A percentile compares a stretch with the other conserved stretches of the same genome.
phyloP scores from a whole-genome alignment of 2,329 filamentous ascomycete genomes.

The Venturiaceae sp. region DNA sequence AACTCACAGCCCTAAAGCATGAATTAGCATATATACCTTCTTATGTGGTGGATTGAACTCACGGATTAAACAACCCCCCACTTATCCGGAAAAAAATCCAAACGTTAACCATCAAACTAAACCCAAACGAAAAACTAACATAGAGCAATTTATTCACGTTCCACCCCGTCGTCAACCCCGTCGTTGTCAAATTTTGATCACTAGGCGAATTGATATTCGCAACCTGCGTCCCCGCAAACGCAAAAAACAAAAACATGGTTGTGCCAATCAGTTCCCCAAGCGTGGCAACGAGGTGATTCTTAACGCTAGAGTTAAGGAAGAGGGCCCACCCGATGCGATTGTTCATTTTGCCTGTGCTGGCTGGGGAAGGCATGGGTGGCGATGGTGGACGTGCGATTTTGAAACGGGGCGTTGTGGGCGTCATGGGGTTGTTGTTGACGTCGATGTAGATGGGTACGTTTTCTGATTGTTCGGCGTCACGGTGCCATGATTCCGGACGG shows the following conservation, averaged over 20 bases:
- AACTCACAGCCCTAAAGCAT: no score
- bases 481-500: background rate
- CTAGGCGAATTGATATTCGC: constrained; percentile 19
- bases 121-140: constrained; percentile 26
- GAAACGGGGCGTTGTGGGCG: background rate
- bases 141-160: constrained; percentile 21
- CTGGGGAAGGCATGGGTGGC: background rate
- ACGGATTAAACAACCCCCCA: constrained; percentile 28
- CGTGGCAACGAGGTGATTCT: constrained; percentile 24
- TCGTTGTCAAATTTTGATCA: background rate
- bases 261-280: constrained; percentile 28
- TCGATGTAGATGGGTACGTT: background rate
- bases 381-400: background rate
- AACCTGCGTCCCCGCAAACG: constrained; percentile 26
- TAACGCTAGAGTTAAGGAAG: constrained; percentile 5
- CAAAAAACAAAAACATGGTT: constrained; percentile 28
- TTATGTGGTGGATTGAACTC: no score
- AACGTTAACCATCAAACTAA: constrained; percentile 27
- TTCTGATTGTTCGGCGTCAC: background rate
- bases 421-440: background rate
- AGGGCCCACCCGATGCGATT: constrained; percentile 4
- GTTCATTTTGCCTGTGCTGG: background rate
- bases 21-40: no score
- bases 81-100: constrained; percentile 30
- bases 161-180: constrained; percentile 11